Percentiles rank a stretch among this genome's conserved stretches.
phyloP scores from a whole-genome alignment of 192 early-diverging fungal genomes.

The Entomortierella chlamydospora region DNA sequence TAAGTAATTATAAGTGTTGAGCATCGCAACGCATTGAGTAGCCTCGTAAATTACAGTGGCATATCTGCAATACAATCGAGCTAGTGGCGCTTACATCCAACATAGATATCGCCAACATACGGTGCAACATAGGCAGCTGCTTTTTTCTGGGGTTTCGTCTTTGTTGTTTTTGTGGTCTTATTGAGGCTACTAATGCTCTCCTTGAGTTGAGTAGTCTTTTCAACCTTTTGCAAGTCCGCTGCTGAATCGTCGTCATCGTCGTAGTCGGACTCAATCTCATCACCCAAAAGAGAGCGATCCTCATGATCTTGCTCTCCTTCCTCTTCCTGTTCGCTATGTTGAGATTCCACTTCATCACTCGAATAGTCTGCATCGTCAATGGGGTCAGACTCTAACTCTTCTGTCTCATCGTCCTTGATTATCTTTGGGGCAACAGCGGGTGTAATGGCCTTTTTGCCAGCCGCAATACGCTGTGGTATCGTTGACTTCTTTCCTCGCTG shows the following conservation, averaged over 20 bases:
- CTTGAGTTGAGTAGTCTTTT: not conserved
- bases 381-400: conserved; percentile 17
- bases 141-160: not conserved
- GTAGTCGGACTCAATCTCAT: conserved; percentile 36
- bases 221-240: not conserved
- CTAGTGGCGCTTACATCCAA: conserved; percentile 30
- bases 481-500: conserved; percentile 40
- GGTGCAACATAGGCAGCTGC: conserved; percentile 5
- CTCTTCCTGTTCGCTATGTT: conserved; percentile 13
- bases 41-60: no score
- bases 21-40: no score
- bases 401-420: not conserved
- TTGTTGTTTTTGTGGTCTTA: not conserved
- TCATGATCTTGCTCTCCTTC: conserved; percentile 11
- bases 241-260: not conserved
- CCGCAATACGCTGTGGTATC: conserved; percentile 12
- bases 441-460: conserved; percentile 19
- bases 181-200: not conserved
- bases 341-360: conserved; percentile 7
- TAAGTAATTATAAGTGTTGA: no score
- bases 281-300: conserved; percentile 3
- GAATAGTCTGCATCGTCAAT: conserved; percentile 27
- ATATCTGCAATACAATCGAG: no score
- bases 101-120: conserved; percentile 40
- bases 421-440: not conserved